phyloP scores from a whole-genome alignment of 192 early-diverging fungal genomes.

The Linnemannia zychae region DNA sequence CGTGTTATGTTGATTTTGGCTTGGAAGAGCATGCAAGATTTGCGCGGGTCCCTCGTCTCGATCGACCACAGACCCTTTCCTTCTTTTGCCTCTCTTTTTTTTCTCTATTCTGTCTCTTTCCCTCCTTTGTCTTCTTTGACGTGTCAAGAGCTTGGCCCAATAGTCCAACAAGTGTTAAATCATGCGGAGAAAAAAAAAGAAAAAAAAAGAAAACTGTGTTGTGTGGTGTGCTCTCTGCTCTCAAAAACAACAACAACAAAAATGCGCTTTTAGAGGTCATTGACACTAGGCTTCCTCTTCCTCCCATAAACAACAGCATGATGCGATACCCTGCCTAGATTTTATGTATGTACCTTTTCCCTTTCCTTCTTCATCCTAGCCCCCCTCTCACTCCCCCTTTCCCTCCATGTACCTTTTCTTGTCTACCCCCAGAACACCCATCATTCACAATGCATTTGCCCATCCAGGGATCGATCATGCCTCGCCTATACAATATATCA shows the following conservation, averaged over 20 bases:
- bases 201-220: neutral
- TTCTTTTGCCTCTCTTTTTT: neutral
- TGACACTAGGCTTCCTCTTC: too few relatives aligned
- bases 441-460: neutral
- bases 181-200: slow-evolving; percentile 3
- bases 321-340: too few relatives aligned
- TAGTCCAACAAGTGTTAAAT: neutral
- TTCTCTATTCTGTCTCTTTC: neutral
- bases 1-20: neutral
- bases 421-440: neutral
- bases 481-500: neutral
- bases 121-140: too few relatives aligned
- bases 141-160: neutral
- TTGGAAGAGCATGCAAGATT: neutral
- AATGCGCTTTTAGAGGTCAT: neutral
- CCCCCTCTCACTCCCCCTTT: neutral
- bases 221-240: neutral
- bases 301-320: too few relatives aligned
- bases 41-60: neutral
- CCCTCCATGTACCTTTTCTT: neutral
- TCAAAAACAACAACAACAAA: neutral
- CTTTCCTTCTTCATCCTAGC: too few relatives aligned
- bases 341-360: too few relatives aligned
- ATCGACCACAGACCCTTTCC: slow-evolving; percentile 5
- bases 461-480: neutral